phyloP scores from a whole-genome alignment of 75 land plant species.

The Sequoiadendron giganteum region DNA sequence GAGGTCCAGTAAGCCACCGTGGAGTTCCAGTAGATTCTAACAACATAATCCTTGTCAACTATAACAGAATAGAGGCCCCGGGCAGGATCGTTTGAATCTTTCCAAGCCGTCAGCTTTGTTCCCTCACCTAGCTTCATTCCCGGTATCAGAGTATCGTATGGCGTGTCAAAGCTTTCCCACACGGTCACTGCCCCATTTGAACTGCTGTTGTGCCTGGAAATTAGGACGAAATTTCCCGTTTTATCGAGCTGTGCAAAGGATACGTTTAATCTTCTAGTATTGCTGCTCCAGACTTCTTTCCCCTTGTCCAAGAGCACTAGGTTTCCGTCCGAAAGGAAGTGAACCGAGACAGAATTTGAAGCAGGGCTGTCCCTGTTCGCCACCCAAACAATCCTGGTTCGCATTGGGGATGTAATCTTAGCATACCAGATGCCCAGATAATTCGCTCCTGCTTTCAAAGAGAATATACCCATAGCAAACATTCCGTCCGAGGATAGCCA shows the following conservation, averaged over 20 bases:
- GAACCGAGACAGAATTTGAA: not conserved
- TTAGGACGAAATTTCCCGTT: not conserved
- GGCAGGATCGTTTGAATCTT: not conserved
- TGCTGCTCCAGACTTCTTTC: not conserved
- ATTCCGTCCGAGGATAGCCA: not conserved
- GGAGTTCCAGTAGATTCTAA: not conserved
- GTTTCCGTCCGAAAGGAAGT: not conserved
- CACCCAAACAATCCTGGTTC: not conserved
- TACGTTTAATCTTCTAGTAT: not conserved
- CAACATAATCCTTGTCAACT: not conserved
- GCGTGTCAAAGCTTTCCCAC: not conserved
- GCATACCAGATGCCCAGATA: not conserved
- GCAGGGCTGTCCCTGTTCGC: not conserved
- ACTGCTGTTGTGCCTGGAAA: not conserved
- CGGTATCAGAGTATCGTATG: not conserved
- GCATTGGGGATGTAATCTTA: not conserved
- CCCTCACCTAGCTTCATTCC: not conserved
- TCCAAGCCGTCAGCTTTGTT: not conserved
- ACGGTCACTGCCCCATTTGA: not conserved
- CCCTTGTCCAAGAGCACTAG: not conserved
- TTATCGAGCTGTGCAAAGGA: not conserved
- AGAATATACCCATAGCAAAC: not conserved
- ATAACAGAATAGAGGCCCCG: not conserved
- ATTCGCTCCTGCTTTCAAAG: not conserved
- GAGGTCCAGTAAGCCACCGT: not conserved